Conservation (phyloP, 179 eudicot species). For the Drosera spatulata region DNA sequence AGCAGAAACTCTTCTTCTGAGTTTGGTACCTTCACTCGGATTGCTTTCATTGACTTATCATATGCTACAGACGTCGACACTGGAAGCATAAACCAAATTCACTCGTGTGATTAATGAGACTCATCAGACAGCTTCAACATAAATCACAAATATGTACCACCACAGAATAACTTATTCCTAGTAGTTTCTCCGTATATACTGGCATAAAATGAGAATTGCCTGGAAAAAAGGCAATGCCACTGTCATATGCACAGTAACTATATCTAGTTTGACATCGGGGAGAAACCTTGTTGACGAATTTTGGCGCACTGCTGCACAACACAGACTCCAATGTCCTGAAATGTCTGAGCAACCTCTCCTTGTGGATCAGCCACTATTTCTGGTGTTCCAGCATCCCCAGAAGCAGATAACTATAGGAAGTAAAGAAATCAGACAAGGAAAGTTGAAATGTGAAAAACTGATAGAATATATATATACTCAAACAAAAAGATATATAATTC, state of each 20-base stretch:
- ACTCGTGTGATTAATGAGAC: background rate
- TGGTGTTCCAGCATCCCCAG: constrained; percentile 95
- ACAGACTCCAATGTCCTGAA: constrained; percentile 93
- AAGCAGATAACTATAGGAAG: constrained; percentile 67
- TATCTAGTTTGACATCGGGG: background rate
- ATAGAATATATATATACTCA: too few species aligned
- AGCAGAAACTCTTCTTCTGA: constrained; percentile 88
- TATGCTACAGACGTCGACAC: constrained; percentile 92
- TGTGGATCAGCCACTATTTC: constrained; percentile 93
- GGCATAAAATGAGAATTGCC: too few species aligned
- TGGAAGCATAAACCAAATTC: constrained; percentile 14
- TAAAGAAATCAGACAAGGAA: background rate
- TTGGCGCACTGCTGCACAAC: constrained; percentile 98
- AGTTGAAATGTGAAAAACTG: too few species aligned
- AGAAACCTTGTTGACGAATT: constrained; percentile 91
- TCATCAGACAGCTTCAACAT: background rate
- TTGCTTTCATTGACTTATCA: constrained; percentile 70
- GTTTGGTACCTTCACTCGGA: constrained; percentile 88
- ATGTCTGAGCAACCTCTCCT: constrained; percentile 78
- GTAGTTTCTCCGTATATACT: background rate
- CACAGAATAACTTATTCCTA: background rate
- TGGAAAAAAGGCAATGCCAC: too few species aligned
- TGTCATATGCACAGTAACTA: background rate
- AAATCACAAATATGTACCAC: background rate
- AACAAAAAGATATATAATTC: background rate